Conservation (phyloP, 2,329 filamentous ascomycete species). For the Dothistroma septosporum region DNA sequence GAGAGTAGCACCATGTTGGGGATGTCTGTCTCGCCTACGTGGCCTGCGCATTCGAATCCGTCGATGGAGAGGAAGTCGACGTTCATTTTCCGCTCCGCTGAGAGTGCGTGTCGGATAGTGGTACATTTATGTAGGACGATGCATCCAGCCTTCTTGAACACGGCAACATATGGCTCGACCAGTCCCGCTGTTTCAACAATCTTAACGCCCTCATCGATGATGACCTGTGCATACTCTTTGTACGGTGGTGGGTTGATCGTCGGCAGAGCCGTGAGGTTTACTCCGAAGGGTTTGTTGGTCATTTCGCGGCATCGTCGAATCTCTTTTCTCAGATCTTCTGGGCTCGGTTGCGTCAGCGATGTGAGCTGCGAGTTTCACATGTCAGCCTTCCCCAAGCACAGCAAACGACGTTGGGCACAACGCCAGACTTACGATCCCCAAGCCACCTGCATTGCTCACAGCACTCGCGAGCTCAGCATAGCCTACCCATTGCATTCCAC, state of each 20-base stretch:
- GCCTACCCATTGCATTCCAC: conserved; percentile 83
- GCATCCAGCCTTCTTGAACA: conserved; percentile 73
- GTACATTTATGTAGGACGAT: conserved; percentile 95
- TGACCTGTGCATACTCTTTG: conserved; percentile 77
- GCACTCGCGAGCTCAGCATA: conserved; percentile 71
- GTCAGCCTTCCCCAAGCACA: background rate
- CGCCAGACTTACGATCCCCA: conserved; percentile 56
- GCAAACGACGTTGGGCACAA: background rate
- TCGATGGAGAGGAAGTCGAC: conserved; percentile 95
- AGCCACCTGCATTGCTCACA: conserved; percentile 70
- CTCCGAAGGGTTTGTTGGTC: conserved; percentile 75
- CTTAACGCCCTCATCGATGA: conserved; percentile 85
- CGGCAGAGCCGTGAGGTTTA: conserved; percentile 90
- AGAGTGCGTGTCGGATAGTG: conserved; percentile 87
- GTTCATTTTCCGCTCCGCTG: conserved; percentile 76
- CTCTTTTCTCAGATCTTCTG: conserved; percentile 85
- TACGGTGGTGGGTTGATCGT: conserved; percentile 87
- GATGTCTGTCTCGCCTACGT: conserved; percentile 80
- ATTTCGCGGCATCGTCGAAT: conserved; percentile 79
- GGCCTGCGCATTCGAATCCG: conserved; percentile 90
- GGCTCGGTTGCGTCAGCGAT: conserved; percentile 84
- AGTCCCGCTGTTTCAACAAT: conserved; percentile 91
- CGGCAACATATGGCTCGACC: conserved; percentile 80
- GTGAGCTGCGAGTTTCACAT: conserved; percentile 49
- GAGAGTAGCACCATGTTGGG: conserved; percentile 84